Conservation (phyloP, 1,284 basidiomycete genomes). For the Irpex rosettiformis region DNA sequence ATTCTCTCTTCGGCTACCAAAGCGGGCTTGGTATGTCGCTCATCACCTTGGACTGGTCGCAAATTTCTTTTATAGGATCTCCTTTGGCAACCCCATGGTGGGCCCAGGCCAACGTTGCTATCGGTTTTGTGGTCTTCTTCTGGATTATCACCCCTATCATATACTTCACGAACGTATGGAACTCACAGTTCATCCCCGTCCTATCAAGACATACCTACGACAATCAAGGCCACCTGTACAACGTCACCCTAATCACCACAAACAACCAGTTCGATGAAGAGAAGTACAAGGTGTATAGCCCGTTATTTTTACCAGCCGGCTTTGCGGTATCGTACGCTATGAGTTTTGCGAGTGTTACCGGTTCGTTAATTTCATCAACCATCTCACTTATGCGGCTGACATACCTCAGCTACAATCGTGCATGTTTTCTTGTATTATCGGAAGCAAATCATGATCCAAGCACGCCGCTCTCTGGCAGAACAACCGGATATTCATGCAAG, state of each 20-base stretch:
- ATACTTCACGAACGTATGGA: conserved; percentile 38
- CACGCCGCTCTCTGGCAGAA: conserved; percentile 62
- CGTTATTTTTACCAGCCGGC: conserved; percentile 51
- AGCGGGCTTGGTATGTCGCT: conserved; percentile 75
- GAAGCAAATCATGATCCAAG: conserved; percentile 67
- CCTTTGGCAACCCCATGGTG: conserved; percentile 31
- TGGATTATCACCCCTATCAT: conserved; percentile 66
- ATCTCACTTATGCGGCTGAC: neutral
- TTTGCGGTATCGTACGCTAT: conserved; percentile 57
- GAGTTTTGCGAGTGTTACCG: conserved; percentile 41
- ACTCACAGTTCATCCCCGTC: conserved; percentile 38
- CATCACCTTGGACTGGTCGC: conserved; percentile 40
- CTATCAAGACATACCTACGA: conserved; percentile 31
- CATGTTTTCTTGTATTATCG: conserved; percentile 84
- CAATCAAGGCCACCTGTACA: conserved; percentile 46
- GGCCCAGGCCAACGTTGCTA: conserved; percentile 29
- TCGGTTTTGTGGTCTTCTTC: conserved; percentile 32
- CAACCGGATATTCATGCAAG: conserved; percentile 86
- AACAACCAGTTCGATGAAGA: conserved; percentile 41
- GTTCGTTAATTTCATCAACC: neutral
- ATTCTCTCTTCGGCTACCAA: conserved; percentile 77
- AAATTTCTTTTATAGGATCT: conserved; percentile 29
- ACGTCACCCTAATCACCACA: conserved; percentile 47
- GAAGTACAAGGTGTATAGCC: conserved; percentile 59
- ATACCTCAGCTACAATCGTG: conserved; percentile 43